These are phyloP conservation scores for Candida parachauliodes DNA, from an alignment of 805 yeast genomes.

Conservation along the genomic window DNA sequence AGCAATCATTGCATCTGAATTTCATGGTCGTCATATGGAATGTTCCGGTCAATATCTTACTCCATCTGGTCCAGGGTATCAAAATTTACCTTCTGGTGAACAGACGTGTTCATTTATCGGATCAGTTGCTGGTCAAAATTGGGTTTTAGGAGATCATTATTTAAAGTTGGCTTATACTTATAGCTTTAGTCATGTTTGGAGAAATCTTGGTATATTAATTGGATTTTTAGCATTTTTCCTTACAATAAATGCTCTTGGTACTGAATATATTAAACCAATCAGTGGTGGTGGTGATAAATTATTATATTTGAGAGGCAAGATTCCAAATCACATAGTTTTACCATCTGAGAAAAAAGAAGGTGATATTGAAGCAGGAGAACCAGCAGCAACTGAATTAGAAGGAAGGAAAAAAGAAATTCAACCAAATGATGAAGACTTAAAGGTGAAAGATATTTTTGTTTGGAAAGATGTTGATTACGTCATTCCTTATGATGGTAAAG, in stretches of 20 bases:
- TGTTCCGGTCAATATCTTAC: constrained; percentile 19
- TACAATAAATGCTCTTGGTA: constrained; percentile 22
- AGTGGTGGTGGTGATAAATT: constrained; percentile 31
- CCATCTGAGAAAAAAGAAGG: constrained; percentile 10
- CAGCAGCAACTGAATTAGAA: constrained; percentile 1
- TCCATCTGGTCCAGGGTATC: constrained; percentile 25
- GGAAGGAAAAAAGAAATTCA: background rate
- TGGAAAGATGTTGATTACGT: constrained; percentile 63
- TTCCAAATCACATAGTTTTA: constrained; percentile 16
- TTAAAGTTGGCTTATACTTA: constrained; percentile 30
- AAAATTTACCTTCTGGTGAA: constrained; percentile 13
- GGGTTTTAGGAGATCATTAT: constrained; percentile 32
- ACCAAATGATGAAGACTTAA: constrained; percentile 18
- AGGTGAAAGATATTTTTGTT: constrained; percentile 47
- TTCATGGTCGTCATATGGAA: constrained; percentile 27
- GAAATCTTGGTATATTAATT: constrained; percentile 45
- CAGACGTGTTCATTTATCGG: constrained; percentile 19
- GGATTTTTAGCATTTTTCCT: constrained; percentile 19
- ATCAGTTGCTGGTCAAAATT: constrained; percentile 16
- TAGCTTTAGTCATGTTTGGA: constrained; percentile 41
- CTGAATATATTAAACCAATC: constrained; percentile 25
- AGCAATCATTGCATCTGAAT: constrained; percentile 26
- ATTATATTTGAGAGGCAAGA: constrained; percentile 25
- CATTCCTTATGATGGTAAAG: constrained; percentile 44
- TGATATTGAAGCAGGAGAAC: constrained; percentile 13